Base-by-base conservation (phyloP, 352 stramenopile genomes). In the Phytophthora constricta region DNA sequence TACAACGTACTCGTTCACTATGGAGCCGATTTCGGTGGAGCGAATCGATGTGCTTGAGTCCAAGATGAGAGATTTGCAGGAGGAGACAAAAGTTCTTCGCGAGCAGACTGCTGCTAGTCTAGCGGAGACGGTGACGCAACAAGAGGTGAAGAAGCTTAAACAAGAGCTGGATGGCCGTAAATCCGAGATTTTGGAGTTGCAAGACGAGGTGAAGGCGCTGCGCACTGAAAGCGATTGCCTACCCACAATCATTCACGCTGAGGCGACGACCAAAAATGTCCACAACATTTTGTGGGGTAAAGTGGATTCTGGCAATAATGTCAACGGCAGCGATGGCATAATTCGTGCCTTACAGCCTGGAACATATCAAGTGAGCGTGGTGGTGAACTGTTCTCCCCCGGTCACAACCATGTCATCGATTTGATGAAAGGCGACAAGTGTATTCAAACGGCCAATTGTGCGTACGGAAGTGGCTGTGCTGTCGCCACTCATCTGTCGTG, bases 41-140 rank as follows among this genome's bases (percentile, higher is more conserved):
- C 61, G 34, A 22, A 58, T 63, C 25, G 52, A 68, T 19, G 45
- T 68, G 8, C 17, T 68, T 4, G 52, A 68, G 52, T 62, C 60
- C 13, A 68, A 54, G 34, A 22, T 68, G 47, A 45, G 61, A 14
- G 61, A 68, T 11, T 33, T 48, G 28, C 23, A 62, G 23, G 46
- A 62, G 22, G 46, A 51, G 23, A 2, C 60, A 0, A 13, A 65
- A 4, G 14, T 11, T 19, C 54, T 70, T 42, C 54, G 56, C n/a
- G 31, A 1, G 31, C 7, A 37, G 0, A 37, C 31, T 0, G 31
- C 31, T 37, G 31, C 13, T 11, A 13, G 31, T 37, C 31, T 13
- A 11, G 7, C 4, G 49, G 10, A 16, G 51, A 48, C 16, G 34
- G 51, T 14, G 50, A 45, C 11, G 31, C 27, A 10, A 20, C 23